Percentiles rank a stretch among this genome's conserved stretches.
Evolutionary conservation across 345 rosid genomes (phyloP).

Genomic region (Nephelium lappaceum): DNA sequence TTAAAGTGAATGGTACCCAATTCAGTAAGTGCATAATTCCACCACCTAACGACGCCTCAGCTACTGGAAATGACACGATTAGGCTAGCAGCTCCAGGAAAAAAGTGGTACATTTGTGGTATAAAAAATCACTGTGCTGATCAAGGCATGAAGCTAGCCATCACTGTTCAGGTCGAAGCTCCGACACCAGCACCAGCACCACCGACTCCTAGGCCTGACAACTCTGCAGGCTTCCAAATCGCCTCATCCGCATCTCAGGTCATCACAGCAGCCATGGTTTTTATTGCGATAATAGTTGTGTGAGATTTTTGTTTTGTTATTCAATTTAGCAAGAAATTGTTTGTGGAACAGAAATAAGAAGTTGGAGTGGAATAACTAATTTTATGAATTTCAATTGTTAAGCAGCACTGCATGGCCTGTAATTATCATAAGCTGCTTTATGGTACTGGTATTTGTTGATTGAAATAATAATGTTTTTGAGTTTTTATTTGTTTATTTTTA

Average conservation of each 20-base stretch:
- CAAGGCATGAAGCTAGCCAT: slow-evolving; percentile 44
- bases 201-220: background rate
- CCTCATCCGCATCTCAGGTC: background rate
- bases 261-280: background rate
- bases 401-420: background rate
- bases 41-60: background rate
- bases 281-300: background rate
- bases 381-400: background rate
- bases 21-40: slow-evolving; percentile 38
- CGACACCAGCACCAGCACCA: background rate
- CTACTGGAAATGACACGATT: slow-evolving; percentile 40
- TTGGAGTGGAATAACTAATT: background rate
- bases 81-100: slow-evolving; percentile 31
- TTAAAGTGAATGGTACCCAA: slow-evolving; percentile 25
- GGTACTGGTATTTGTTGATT: background rate
- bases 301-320: background rate
- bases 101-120: slow-evolving; percentile 57
- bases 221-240: background rate
- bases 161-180: slow-evolving; percentile 11
- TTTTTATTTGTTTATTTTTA: background rate
- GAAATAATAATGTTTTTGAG: background rate
- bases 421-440: background rate
- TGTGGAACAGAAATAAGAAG: background rate
- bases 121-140: slow-evolving; percentile 21
- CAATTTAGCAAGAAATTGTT: no score